Evolutionary conservation across 768 basidiomycete species (phyloP), one percentile per base, ranked within the genome.

Genomic region (Steccherinum ochraceum): DNA sequence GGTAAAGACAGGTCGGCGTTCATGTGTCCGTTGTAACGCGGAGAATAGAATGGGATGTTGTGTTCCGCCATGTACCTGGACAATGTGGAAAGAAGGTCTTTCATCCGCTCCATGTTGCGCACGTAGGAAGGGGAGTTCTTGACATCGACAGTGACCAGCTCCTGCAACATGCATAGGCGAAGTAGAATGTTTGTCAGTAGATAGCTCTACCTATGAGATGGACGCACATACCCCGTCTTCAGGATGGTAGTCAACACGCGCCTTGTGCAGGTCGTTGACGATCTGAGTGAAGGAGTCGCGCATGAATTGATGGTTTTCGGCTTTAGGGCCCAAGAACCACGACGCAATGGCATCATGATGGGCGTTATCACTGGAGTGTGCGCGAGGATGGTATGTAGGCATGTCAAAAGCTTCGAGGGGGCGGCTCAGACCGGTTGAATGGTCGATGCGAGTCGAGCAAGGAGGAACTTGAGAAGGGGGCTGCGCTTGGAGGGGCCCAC

Each of bases 11-110:
- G 64, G 35, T 72, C 71, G 45, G 66, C 61, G 30, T 50, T 54
- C 72, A 75, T 73, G 55, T 73, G 73, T 1, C 65, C 72, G 45
- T 56, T 61, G 49, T 74, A 75, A 12, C 72, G 67, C 7, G 68
- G 71, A 12, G 67, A 69, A 50, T 60, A 72, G 60, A 70, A 71
- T 7, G 72, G 72, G 18, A 73, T 60, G 24, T 64, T 67, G 49
- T 66, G 60, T 21, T 65, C 54, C 40, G 57, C 58, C 26, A 73
- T 61, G 1, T 63, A 30, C 2, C 45, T 18, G 25, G 50, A 54
- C 40, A 65, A 49, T 16, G 51, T 40, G 7, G 27, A 54, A 42
- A 62, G 19, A 13, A 56, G 49, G 16, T 54, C 49, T 40, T 58
- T 40, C 16, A 67, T 58, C 23, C 59, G 52, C 12, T 54, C 56